Evolutionary conservation across 192 early-diverging fungal genomes (phyloP).

Genomic region (Chytriomyces sp.): DNA sequence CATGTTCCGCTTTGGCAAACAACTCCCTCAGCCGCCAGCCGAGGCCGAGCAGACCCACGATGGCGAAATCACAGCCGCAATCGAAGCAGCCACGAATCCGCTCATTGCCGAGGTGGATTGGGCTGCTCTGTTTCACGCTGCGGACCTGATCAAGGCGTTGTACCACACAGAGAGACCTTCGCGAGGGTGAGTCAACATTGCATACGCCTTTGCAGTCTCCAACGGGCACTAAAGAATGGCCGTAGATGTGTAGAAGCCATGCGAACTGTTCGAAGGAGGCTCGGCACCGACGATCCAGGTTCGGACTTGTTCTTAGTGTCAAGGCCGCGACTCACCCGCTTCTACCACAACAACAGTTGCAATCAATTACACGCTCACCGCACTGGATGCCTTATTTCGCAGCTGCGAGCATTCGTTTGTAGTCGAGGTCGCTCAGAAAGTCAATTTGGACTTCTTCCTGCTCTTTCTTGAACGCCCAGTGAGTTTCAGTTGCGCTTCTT

Average conservation of each 20-base stretch:
- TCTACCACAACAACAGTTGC: conserved; percentile 19
- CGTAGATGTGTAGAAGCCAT: not conserved
- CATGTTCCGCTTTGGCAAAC: too few species aligned
- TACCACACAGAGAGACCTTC: not conserved
- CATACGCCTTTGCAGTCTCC: not conserved
- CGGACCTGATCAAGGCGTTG: conserved; percentile 14
- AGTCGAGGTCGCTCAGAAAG: conserved; percentile 13
- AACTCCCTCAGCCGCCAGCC: too few species aligned
- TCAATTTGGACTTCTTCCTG: conserved; percentile 18
- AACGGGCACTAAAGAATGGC: not conserved
- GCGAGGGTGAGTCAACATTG: not conserved
- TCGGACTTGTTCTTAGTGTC: not conserved
- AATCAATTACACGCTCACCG: conserved; percentile 31
- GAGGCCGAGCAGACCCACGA: too few species aligned
- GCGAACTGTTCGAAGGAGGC: not conserved
- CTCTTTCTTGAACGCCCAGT: conserved; percentile 28
- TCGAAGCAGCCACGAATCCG: not conserved
- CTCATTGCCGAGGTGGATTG: conserved; percentile 14
- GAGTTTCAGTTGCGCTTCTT: not conserved
- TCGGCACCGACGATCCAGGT: conserved; percentile 7
- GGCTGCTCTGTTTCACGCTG: not conserved
- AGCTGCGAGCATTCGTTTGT: conserved; percentile 34
- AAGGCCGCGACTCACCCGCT: not conserved
- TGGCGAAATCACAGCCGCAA: too few species aligned
- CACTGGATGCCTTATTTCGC: conserved; percentile 28